These are phyloP conservation scores for Protostelium mycophagum DNA, from an alignment of 78 protist genomes.

Conservation along the genomic window DNA sequence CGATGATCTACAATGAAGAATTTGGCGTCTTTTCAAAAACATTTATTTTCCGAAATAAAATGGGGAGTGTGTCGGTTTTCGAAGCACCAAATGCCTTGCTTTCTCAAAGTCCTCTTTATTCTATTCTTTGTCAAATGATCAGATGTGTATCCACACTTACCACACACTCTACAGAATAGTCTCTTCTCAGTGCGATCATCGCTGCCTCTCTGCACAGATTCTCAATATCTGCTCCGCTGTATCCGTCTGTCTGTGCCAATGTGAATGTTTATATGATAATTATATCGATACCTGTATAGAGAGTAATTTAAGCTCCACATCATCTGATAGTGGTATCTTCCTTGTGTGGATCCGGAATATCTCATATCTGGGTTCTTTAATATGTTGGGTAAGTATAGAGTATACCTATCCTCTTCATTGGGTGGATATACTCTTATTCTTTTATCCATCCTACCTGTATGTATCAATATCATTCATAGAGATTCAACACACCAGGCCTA, in stretches of 20 bases:
- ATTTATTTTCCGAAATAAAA: too few species aligned
- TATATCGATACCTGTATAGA: conserved; percentile 6
- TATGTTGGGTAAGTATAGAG: background rate
- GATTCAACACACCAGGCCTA: conserved; percentile 65
- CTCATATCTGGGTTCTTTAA: conserved; percentile 14
- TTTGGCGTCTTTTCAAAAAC: too few species aligned
- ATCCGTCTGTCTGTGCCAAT: conserved; percentile 17
- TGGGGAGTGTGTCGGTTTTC: too few species aligned
- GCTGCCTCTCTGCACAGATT: conserved; percentile 77
- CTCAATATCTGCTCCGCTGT: conserved; percentile 77
- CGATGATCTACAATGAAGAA: too few species aligned
- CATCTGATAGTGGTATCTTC: conserved; percentile 11
- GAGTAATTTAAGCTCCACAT: conserved; percentile 27
- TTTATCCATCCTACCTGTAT: conserved; percentile 53
- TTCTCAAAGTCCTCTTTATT: too few species aligned
- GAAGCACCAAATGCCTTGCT: too few species aligned
- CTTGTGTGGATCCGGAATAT: conserved; percentile 41
- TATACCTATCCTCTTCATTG: background rate
- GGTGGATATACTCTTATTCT: conserved; percentile 44
- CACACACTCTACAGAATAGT: background rate
- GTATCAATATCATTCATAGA: background rate
- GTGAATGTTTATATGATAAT: background rate
- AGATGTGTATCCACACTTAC: too few species aligned
- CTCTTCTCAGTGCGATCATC: conserved; percentile 27
- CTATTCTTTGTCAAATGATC: too few species aligned